Evolutionary conservation across 2,329 filamentous ascomycete genomes (phyloP), one percentile per base, ranked within the genome.

Genomic region (Verticillium dahliae): DNA sequence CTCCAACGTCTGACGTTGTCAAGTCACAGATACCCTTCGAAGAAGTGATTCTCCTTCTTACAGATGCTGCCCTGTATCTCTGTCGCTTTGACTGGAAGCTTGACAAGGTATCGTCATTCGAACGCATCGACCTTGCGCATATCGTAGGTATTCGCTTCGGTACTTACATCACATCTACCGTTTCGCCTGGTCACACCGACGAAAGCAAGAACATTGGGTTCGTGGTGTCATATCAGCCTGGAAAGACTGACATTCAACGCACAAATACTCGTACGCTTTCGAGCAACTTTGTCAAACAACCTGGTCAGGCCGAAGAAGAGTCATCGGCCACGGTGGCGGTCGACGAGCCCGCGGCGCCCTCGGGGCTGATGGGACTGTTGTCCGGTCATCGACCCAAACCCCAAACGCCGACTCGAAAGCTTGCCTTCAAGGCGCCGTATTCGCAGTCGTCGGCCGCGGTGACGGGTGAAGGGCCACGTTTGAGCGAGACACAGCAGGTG

Each of bases 51-150:
- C 80, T 99, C 1, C 80, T 99, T 0, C 79, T 99, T 37, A 98
- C 95, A 0, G 89, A 96, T 66, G 81, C 83, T 0, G 94, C 92
- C 0, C 73, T 98, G 2, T 98, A 98, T 71, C 87, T 91, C 64
- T 97, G 93, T 73, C 87, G 91, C 14, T 93, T 98, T 68, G 92
- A 98, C 74, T 98, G 94, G 92, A 90, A 90, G 65, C 88, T 92
- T 7, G 95, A 98, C 76, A 98, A 98, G 72, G 91, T 99, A 1
- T 89, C 90, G 13, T 92, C 90, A 0, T 98, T 97, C 73, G 93
- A 98, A 75, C 84, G 93, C 7, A 87, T 97, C 14, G 87, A 90
- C 62, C 81, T 98, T 7, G 81, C 84, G 22, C 90, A 91, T 62
- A 79, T 99, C 39, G 82, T 84, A 1, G 81, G 83, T 31, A 85